Evolutionary conservation across 345 rosid species (phyloP), one percentile per base, ranked within the genome.

Genomic region (Brassica nigra): DNA sequence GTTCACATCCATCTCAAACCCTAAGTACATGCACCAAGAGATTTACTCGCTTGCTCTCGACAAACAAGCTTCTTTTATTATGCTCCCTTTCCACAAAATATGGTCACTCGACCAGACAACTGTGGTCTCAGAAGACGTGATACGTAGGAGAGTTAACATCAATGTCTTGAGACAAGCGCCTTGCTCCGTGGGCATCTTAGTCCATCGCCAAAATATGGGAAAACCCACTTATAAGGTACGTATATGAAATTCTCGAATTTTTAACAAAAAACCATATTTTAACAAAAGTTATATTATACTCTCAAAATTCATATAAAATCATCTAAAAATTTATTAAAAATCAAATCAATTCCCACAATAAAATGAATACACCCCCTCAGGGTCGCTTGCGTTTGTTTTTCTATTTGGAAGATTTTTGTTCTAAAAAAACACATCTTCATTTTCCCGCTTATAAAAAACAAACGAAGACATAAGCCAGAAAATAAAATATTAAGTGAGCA

Each of bases 161-260:
- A 82, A 67, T 14, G 84, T 89, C 69, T 86, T 89, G 4, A 85
- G 85, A 5, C 80, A 49, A 62, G 87, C 93, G 1, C 90, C 92
- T 16, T 90, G 95, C 73, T 90, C 93, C 0, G 84, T 88, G 0
- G 95, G 88, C 33, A 84, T 88, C 58, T 78, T 84, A 28, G 66
- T 88, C 1, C 83, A 84, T n/a, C 85, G 86, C 14, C 69, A 71
- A 76, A 66, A 49, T 3, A 4, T 76, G 7, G 2, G 27, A 1
- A 23, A 23, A 23, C 27, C 0, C 27, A 23, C 27, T 23, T 23
- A 23, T 23, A 23, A 23, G 27, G 27, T 23, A 23, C 27, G 27
- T 23, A 23, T 23, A 23, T 23, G 27, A 23, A 23, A 23, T 23
- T 23, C 27, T 23, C 27, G 27, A 23, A 23, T 23, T 23, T 23